Evolutionary conservation across 2,329 filamentous ascomycete species (phyloP).

Genomic region (Chrysosporium keratinophilum): DNA sequence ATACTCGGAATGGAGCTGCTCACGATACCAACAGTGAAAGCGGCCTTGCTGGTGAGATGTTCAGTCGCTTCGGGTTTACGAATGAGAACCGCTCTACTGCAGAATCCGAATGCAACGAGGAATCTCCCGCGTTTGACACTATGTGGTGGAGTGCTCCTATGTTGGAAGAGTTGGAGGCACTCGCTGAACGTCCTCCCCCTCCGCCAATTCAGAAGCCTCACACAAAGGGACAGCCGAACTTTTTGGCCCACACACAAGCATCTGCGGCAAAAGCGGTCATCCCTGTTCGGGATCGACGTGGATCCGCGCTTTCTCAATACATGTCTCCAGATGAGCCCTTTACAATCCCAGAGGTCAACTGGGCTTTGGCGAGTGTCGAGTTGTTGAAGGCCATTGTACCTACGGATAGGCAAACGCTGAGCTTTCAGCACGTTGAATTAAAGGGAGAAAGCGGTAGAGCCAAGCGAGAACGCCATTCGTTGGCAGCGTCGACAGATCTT

Average conservation of each 20-base stretch:
- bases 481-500: slow-evolving; percentile 35
- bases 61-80: slow-evolving; percentile 29
- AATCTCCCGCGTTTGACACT: slow-evolving; percentile 48
- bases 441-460: slow-evolving; percentile 55
- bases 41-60: slow-evolving; percentile 51
- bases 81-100: slow-evolving; percentile 15
- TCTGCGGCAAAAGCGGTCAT: slow-evolving; percentile 71
- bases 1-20: slow-evolving; percentile 28
- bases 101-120: slow-evolving; percentile 16
- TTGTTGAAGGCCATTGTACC: slow-evolving; percentile 76
- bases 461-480: slow-evolving; percentile 55
- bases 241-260: slow-evolving; percentile 77
- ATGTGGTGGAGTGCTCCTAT: slow-evolving; percentile 60
- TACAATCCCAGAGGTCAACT: slow-evolving; percentile 67
- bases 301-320: slow-evolving; percentile 22
- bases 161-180: slow-evolving; percentile 59
- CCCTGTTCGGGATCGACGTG: slow-evolving; percentile 46
- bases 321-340: slow-evolving; percentile 37
- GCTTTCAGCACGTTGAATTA: slow-evolving; percentile 68
- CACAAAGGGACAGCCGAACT: slow-evolving; percentile 54
- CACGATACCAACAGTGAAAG: slow-evolving; percentile 22
- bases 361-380: slow-evolving; percentile 74
- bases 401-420: slow-evolving; percentile 59
- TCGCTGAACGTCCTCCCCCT: slow-evolving; percentile 44
- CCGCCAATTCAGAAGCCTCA: slow-evolving; percentile 47